Evolutionary conservation across 176 grass and related monocot species (phyloP).

Genomic region (barley (Hordeum vulgare)): MorexV3_pseudomolecules_assembly NC_058519.1:626035025-626035524

Average conservation of each 20-base stretch:
- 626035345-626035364: not conserved
- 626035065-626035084: not conserved
- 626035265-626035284: not conserved
- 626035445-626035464: not conserved
- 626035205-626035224: not conserved
- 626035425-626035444: not conserved
- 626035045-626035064: slow-evolving; percentile 29
- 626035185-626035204: not conserved
- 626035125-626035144: not conserved
- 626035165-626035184: not conserved
- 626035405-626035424: not conserved
- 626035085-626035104: not conserved
- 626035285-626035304: not conserved
- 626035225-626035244: not conserved
- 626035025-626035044: not conserved
- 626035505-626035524: not conserved
- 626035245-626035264: not conserved
- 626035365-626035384: not conserved
- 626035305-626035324: not conserved
- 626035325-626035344: not conserved
- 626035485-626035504: not conserved
- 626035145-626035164: not conserved
- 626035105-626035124: not conserved
- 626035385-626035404: not conserved
- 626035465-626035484: not conserved